phyloP scores from a whole-genome alignment of 2,329 filamentous ascomycete genomes.

The Stagonosporopsis cucurbitacearum region DNA sequence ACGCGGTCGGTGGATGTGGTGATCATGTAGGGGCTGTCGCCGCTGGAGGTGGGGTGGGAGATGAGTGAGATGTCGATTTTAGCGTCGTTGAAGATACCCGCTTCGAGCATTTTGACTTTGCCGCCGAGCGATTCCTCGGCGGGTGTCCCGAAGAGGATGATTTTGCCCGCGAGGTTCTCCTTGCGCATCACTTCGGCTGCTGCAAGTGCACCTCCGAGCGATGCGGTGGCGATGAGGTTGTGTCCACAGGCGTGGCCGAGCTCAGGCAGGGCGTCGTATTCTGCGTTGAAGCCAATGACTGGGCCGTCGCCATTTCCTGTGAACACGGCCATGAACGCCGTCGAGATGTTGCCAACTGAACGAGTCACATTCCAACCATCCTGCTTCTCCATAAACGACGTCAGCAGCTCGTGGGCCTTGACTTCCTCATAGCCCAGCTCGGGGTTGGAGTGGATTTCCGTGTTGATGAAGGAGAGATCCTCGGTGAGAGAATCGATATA shows the following conservation, averaged over 20 bases:
- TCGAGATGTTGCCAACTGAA: conserved; percentile 45
- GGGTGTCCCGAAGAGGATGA: conserved; percentile 54
- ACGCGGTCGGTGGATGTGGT: conserved; percentile 43
- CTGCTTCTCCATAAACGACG: conserved; percentile 54
- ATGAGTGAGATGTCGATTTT: conserved; percentile 42
- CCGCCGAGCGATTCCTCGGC: conserved; percentile 53
- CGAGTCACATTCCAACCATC: conserved; percentile 37
- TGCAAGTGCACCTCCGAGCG: conserved; percentile 49
- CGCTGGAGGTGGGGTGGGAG: conserved; percentile 45
- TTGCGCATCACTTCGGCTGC: conserved; percentile 39
- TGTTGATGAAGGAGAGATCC: conserved; percentile 55
- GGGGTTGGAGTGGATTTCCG: conserved; percentile 60
- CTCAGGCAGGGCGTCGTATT: conserved; percentile 48
- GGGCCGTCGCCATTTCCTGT: conserved; percentile 44
- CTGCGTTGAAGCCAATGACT: conserved; percentile 55
- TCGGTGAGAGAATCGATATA: conserved; percentile 23
- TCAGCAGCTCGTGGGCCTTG: conserved; percentile 59
- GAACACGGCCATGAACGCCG: conserved; percentile 42
- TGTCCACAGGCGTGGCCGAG: conserved; percentile 56
- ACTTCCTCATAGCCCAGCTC: conserved; percentile 58
- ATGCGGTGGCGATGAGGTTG: conserved; percentile 53
- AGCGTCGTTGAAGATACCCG: conserved; percentile 49
- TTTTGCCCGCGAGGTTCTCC: conserved; percentile 43
- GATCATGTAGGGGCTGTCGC: conserved; percentile 57
- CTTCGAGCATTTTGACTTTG: conserved; percentile 55